A percentile compares a stretch with the other conserved stretches of the same genome.
Evolutionary conservation across 352 stramenopile genomes (phyloP).

Genomic region (Phytophthora idaei): DNA sequence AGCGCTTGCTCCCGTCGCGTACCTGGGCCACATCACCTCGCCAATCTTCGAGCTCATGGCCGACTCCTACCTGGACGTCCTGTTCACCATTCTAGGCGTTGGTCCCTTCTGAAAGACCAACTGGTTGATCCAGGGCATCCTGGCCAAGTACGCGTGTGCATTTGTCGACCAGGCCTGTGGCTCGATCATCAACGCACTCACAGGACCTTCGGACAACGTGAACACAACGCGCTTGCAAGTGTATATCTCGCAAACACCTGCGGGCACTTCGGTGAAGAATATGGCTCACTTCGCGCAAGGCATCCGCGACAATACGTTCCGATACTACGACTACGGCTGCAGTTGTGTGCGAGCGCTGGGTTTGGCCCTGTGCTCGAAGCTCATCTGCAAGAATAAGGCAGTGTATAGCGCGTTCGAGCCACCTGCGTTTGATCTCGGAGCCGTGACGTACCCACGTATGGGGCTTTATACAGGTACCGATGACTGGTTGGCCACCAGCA

Average conservation of each 20-base stretch:
- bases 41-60: constrained; percentile 52
- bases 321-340: constrained; percentile 69
- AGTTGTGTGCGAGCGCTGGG: constrained; percentile 42
- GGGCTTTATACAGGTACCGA: constrained; percentile 54
- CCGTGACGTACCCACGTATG: constrained; percentile 56
- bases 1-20: constrained; percentile 57
- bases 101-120: constrained; percentile 53
- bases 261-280: constrained; percentile 69
- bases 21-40: constrained; percentile 46
- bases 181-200: constrained; percentile 62
- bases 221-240: constrained; percentile 65
- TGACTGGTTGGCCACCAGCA: constrained; percentile 56
- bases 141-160: constrained; percentile 61
- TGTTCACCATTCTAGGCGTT: constrained; percentile 52
- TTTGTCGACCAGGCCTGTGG: constrained; percentile 53
- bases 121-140: constrained; percentile 53
- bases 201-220: constrained; percentile 55
- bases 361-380: constrained; percentile 42
- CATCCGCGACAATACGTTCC: constrained; percentile 65
- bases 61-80: constrained; percentile 47
- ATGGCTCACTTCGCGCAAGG: constrained; percentile 66
- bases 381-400: constrained; percentile 63
- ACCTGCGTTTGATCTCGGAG: constrained; percentile 47
- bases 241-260: constrained; percentile 69
- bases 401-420: constrained; percentile 58